phyloP scores from a whole-genome alignment of 2,329 filamentous ascomycete genomes.

The Tetracladium maxilliforme region DNA sequence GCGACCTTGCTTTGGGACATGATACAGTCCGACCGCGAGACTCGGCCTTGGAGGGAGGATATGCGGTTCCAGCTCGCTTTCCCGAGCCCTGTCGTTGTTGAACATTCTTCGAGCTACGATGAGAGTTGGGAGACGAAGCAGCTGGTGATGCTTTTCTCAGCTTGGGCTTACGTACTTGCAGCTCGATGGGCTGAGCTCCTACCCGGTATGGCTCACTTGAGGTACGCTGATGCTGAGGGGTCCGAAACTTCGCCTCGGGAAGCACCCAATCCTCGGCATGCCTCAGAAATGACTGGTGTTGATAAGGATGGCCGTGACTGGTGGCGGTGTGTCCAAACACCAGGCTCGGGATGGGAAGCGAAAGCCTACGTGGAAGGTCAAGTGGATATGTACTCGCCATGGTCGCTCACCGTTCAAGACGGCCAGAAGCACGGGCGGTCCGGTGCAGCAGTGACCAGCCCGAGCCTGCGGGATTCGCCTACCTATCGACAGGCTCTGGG shows the following conservation, averaged over 20 bases:
- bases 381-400: constrained; percentile 8
- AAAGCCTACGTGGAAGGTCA: constrained; percentile 6
- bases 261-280: not conserved
- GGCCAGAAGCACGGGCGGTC: constrained; percentile 5
- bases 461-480: too few species aligned
- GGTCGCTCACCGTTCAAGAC: constrained; percentile 8
- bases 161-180: constrained; percentile 15
- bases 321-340: constrained; percentile 13
- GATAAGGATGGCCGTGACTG: constrained; percentile 12
- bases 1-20: too few species aligned
- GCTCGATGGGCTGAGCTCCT: constrained; percentile 16
- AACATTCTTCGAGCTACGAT: too few species aligned
- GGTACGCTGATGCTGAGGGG: constrained; percentile 7
- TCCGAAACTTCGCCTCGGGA: constrained; percentile 1
- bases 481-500: too few species aligned
- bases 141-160: constrained; percentile 13
- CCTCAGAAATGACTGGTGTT: constrained; percentile 11
- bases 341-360: constrained; percentile 11
- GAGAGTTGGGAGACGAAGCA: too few species aligned
- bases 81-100: too few species aligned
- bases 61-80: too few species aligned
- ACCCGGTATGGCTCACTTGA: constrained; percentile 7
- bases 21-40: too few species aligned
- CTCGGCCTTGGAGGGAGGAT: too few species aligned
- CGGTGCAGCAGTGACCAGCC: constrained; percentile 7